Evolutionary conservation across 228 moss, liverwort and hornwort species (phyloP).

Genomic region (Sphagnum fallax): DNA sequence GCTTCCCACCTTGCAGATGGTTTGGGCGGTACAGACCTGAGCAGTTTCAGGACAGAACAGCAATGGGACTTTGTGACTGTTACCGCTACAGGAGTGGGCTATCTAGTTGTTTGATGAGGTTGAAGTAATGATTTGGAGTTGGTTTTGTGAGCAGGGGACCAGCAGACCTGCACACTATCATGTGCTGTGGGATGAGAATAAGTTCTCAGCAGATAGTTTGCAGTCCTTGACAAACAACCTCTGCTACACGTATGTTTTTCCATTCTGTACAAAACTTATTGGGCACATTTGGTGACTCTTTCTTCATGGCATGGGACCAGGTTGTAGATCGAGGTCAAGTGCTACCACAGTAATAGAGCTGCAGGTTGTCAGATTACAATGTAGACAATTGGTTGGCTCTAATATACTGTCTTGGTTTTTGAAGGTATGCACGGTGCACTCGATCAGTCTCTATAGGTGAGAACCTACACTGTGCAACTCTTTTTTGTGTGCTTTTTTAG

Average conservation of each 20-base stretch:
- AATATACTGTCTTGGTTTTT: background rate
- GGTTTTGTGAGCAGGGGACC: conserved; percentile 40
- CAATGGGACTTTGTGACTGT: too few relatives aligned
- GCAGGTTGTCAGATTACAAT: too few relatives aligned
- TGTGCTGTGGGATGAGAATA: conserved; percentile 96
- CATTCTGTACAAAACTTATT: background rate
- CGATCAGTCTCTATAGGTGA: conserved; percentile 89
- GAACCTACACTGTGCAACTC: background rate
- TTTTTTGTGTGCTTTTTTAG: too few relatives aligned
- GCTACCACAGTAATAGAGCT: too few relatives aligned
- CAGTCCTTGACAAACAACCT: conserved; percentile 89
- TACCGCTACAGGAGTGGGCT: too few relatives aligned
- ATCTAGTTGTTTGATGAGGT: too few relatives aligned
- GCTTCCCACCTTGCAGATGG: too few relatives aligned
- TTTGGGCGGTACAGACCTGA: too few relatives aligned
- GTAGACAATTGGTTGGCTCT: too few relatives aligned
- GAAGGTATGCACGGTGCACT: conserved; percentile 91
- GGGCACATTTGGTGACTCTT: background rate
- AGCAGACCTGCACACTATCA: conserved; percentile 97
- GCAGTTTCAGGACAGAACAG: too few relatives aligned
- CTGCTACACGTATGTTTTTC: conserved; percentile 75
- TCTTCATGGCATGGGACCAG: too few relatives aligned
- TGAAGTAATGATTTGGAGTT: background rate
- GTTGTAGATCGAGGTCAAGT: too few relatives aligned
- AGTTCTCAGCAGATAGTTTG: conserved; percentile 79